These are phyloP conservation scores for Diaporthe australafricana DNA, from an alignment of 2,329 filamentous ascomycete species.

Conservation along the genomic window DNA sequence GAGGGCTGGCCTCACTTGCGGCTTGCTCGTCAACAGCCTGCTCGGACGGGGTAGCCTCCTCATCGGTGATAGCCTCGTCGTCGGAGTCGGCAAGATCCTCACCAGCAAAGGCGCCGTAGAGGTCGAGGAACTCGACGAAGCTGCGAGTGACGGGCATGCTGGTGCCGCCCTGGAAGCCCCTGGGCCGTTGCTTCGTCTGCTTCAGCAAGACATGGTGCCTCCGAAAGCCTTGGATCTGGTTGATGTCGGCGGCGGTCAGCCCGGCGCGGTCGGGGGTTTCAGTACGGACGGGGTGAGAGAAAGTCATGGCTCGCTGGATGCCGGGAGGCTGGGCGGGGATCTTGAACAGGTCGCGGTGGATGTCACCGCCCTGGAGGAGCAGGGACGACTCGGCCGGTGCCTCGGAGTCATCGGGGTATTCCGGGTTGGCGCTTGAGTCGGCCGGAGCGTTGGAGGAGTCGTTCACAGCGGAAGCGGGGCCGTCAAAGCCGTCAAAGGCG, in stretches of 20 bases:
- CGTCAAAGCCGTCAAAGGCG: conserved; percentile 41
- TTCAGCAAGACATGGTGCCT: conserved; percentile 57
- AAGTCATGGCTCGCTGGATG: conserved; percentile 45
- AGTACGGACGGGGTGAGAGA: conserved; percentile 35
- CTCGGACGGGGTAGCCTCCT: conserved; percentile 49
- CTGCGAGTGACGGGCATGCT: conserved; percentile 69
- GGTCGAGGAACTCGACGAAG: conserved; percentile 80
- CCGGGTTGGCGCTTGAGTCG: conserved; percentile 8
- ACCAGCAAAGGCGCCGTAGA: conserved; percentile 82
- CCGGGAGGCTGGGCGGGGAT: conserved; percentile 63
- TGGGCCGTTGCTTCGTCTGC: conserved; percentile 40
- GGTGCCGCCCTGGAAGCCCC: conserved; percentile 41
- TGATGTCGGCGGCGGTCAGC: conserved; percentile 48
- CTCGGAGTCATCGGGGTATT: conserved; percentile 12
- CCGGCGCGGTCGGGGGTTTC: conserved; percentile 33
- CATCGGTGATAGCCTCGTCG: conserved; percentile 62
- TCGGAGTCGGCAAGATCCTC: conserved; percentile 73
- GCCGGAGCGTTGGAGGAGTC: conserved; percentile 14
- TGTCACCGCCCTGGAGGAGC: conserved; percentile 79
- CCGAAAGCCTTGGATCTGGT: conserved; percentile 61
- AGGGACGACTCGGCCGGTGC: conserved; percentile 71
- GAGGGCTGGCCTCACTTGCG: conserved; percentile 66
- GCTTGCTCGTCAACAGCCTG: conserved; percentile 50
- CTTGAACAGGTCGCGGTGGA: conserved; percentile 82
- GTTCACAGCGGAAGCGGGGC: not conserved